phyloP scores from a whole-genome alignment of 192 early-diverging fungal genomes.

The Backusella tarrabulga region DNA sequence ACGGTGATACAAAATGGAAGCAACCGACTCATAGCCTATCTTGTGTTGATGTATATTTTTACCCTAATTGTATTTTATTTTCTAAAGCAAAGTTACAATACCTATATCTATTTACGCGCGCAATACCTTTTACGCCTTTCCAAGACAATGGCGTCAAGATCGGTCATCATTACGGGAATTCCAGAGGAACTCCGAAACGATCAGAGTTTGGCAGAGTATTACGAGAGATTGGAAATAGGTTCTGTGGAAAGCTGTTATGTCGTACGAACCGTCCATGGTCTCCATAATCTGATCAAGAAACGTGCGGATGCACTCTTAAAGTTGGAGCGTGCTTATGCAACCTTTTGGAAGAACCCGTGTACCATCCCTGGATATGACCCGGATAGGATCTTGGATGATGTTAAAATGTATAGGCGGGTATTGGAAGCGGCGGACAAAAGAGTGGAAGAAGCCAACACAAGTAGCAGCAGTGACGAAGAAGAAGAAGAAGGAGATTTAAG shows the following conservation, averaged over 20 bases:
- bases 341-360: slow-evolving; percentile 69
- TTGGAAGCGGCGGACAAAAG: neutral
- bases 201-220: slow-evolving; percentile 47
- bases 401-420: slow-evolving; percentile 22
- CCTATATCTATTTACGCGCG: slow-evolving; percentile 17
- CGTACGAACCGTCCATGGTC: slow-evolving; percentile 46
- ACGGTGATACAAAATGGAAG: slow-evolving; percentile 18
- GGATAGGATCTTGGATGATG: slow-evolving; percentile 35
- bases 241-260: slow-evolving; percentile 53
- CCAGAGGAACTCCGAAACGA: slow-evolving; percentile 51
- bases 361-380: slow-evolving; percentile 61
- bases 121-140: slow-evolving; percentile 17
- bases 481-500: neutral
- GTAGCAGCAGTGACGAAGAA: neutral
- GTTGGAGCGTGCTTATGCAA: slow-evolving; percentile 54
- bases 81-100: slow-evolving; percentile 26
- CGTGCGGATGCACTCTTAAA: slow-evolving; percentile 47
- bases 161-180: slow-evolving; percentile 54
- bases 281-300: slow-evolving; percentile 38
- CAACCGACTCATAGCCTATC: slow-evolving; percentile 29
- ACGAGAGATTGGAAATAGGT: slow-evolving; percentile 54
- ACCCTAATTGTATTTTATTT: slow-evolving; percentile 27
- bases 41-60: slow-evolving; percentile 29
- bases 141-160: slow-evolving; percentile 27
- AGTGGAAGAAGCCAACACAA: neutral